Evolutionary conservation across 805 yeast genomes (phyloP).

Genomic region (Ogataea paraovalis): DNA sequence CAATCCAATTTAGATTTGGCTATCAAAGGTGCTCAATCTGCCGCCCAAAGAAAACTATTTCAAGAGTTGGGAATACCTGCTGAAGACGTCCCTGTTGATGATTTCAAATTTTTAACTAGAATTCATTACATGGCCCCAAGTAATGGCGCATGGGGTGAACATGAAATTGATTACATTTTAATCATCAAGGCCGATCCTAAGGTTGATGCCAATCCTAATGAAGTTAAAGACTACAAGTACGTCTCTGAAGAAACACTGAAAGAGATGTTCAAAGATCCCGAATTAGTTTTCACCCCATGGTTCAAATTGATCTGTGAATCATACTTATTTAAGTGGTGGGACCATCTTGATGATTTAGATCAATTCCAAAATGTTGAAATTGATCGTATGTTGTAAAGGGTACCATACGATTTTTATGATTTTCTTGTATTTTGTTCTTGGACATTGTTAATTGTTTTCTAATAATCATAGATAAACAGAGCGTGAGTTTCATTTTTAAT

Average conservation of each 20-base stretch:
- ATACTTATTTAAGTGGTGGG: constrained; percentile 94
- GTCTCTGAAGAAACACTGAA: constrained; percentile 66
- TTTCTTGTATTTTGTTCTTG: not conserved
- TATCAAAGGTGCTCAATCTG: constrained; percentile 73
- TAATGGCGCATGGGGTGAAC: constrained; percentile 89
- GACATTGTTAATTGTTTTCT: not conserved
- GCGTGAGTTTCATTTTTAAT: too few relatives aligned
- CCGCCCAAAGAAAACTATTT: constrained; percentile 87
- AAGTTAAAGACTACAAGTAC: constrained; percentile 76
- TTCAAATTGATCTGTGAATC: constrained; percentile 92
- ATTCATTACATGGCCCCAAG: constrained; percentile 91
- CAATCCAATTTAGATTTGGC: constrained; percentile 48
- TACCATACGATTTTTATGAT: not conserved
- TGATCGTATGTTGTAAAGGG: constrained; percentile 43
- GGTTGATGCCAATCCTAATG: constrained; percentile 63
- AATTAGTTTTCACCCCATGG: constrained; percentile 91
- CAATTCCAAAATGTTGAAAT: constrained; percentile 43
- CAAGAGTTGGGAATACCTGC: constrained; percentile 85
- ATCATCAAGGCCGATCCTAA: constrained; percentile 57
- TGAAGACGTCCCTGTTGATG: constrained; percentile 55
- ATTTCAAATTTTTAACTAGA: constrained; percentile 82
- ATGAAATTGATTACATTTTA: constrained; percentile 92
- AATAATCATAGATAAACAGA: too few relatives aligned
- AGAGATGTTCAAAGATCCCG: constrained; percentile 65
- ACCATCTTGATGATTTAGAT: constrained; percentile 55